Conservation (phyloP, 2,329 filamentous ascomycete species). For the Exophiala aquamarina region DNA sequence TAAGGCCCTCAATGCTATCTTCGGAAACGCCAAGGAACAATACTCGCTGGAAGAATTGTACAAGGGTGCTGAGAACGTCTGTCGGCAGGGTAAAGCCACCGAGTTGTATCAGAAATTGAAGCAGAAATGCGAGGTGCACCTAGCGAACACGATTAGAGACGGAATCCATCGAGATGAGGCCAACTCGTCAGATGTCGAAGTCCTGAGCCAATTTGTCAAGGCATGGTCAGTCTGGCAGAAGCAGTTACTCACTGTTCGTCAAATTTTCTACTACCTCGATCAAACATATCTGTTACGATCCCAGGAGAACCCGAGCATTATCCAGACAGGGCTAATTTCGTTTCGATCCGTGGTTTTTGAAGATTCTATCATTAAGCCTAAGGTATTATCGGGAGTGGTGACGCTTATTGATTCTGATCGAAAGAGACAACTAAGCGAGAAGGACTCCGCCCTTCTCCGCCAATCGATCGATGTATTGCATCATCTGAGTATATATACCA, state of each 20-base stretch:
- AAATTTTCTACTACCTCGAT: conserved; percentile 92
- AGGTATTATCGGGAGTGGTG: conserved; percentile 69
- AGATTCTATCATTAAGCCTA: conserved; percentile 51
- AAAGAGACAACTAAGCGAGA: conserved; percentile 48
- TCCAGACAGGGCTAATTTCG: conserved; percentile 74
- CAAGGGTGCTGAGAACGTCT: conserved; percentile 86
- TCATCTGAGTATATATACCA: conserved; percentile 77
- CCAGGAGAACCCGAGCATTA: conserved; percentile 68
- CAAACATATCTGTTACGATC: conserved; percentile 80
- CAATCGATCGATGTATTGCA: conserved; percentile 80
- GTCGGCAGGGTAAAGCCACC: conserved; percentile 71
- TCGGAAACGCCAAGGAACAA: conserved; percentile 62
- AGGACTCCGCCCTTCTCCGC: conserved; percentile 67
- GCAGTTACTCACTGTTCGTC: conserved; percentile 76
- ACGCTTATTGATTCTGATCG: conserved; percentile 74
- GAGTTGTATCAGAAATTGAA: conserved; percentile 68
- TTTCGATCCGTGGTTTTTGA: conserved; percentile 67
- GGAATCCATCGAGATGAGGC: conserved; percentile 57
- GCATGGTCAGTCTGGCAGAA: conserved; percentile 77
- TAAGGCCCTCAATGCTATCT: conserved; percentile 70
- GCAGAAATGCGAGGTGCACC: conserved; percentile 65
- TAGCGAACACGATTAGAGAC: conserved; percentile 55
- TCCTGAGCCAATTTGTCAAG: conserved; percentile 59
- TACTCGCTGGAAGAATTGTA: conserved; percentile 87
- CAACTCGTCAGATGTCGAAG: conserved; percentile 60